Base-by-base conservation (phyloP, 2,329 filamentous ascomycete species). In the Penicillium sp. region DNA sequence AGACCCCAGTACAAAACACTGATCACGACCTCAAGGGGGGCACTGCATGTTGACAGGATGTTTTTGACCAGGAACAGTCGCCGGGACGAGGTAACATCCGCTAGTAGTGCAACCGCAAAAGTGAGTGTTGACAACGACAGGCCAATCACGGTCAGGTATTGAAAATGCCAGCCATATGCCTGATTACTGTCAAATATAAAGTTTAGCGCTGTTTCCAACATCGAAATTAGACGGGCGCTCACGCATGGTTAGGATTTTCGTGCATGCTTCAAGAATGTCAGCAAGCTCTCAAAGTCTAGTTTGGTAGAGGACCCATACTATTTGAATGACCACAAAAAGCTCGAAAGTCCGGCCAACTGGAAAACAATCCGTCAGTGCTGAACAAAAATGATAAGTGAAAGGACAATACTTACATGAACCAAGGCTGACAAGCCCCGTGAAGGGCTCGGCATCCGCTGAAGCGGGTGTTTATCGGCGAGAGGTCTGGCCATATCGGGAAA, bases 151-250 rank as follows among this genome's bases (percentile, higher is more conserved):
- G 84, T 86, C 23, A 86, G 75, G 65, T 84, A 86, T 72, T 86
- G 84, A 57, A 86, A 79, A 65, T 87, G 84, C 83, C 84, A 86
- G 61, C 84, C 84, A 68, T 84, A 86, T 35, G 82, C 80, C 15
- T 82, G 75, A 60, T 82, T 85, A 40, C 78, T 83, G 25, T 54
- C 8, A 16, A 44, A 29, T 8, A 34, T 46, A 5, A 48, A 25
- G 25, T 47, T 57, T 29, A 58, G 50, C 35, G 42, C 41, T 6
- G 6, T 13, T 27, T 15, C n/a, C 37, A 15, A 4, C 8, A 18
- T 25, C 18, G 1, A 40, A 15, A 12, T 23, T 35, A 16, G 21
- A 45, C 6, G 18, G 8, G 21, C 4, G 13, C 50, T 65, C 64
- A 77, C 75, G 73, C 74, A 49, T 59, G 60, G 56, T 74, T 77